These are phyloP conservation scores for Paspalum vaginatum DNA, from an alignment of 176 grass and related monocot genomes.

Conservation along the genomic window DNA sequence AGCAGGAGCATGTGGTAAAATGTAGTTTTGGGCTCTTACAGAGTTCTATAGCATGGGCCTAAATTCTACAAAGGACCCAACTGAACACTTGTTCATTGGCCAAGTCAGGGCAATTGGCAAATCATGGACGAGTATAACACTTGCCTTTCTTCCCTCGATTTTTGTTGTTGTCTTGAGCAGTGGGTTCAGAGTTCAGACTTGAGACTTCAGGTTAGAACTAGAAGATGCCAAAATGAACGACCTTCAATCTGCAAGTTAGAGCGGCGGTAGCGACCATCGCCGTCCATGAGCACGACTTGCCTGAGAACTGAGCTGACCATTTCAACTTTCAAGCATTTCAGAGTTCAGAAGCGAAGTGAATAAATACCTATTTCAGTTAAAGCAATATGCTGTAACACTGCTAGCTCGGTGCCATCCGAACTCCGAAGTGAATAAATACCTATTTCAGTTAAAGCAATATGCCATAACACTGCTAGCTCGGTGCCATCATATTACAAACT, in stretches of 20 bases:
- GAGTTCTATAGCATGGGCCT: too few species aligned
- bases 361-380: conserved; percentile 42
- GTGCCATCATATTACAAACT: conserved; percentile 37
- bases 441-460: conserved; percentile 34
- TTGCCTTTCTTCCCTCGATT: too few species aligned
- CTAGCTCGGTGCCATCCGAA: neutral
- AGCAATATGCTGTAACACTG: conserved; percentile 23
- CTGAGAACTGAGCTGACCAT: neutral
- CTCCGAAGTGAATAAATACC: conserved; percentile 33
- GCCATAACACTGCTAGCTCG: neutral
- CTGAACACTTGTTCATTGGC: neutral
- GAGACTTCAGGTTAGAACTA: neutral
- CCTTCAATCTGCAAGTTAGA: neutral
- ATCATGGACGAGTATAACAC: too few species aligned
- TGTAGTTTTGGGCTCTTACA: neutral
- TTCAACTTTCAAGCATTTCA: neutral
- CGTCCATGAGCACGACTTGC: neutral
- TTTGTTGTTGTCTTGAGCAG: neutral
- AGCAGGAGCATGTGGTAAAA: neutral
- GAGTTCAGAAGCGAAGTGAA: neutral
- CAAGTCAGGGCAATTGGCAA: neutral
- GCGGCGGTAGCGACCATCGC: neutral
- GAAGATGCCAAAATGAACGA: neutral
- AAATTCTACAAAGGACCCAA: neutral
- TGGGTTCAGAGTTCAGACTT: neutral